Conservation (phyloP, 345 rosid genomes). For the Corchorus capsularis region DNA sequence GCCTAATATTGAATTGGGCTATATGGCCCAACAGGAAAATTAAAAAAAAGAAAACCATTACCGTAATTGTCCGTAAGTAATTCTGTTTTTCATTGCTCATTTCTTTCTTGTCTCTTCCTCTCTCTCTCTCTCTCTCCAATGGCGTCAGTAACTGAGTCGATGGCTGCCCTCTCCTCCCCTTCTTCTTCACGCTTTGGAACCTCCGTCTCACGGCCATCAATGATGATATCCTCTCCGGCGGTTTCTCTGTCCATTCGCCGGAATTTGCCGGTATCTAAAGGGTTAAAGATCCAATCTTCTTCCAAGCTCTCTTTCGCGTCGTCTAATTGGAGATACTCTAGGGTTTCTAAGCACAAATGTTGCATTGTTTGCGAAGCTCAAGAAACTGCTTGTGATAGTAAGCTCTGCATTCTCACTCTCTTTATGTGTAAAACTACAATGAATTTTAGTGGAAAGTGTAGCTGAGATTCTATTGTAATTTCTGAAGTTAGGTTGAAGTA, state of each 20-base stretch:
- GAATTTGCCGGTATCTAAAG: slow-evolving; percentile 44
- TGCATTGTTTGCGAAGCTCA: slow-evolving; percentile 58
- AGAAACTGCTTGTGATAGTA: slow-evolving; percentile 47
- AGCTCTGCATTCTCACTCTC: slow-evolving; percentile 22
- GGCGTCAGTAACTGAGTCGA: slow-evolving; percentile 21
- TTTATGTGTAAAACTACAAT: neutral
- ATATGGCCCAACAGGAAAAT: too few relatives aligned
- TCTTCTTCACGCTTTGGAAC: slow-evolving; percentile 31
- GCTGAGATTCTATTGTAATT: neutral
- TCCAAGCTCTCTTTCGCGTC: slow-evolving; percentile 30
- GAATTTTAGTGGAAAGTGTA: too few relatives aligned
- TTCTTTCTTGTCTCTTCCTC: too few relatives aligned
- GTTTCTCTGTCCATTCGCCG: slow-evolving; percentile 26
- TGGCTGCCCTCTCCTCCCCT: slow-evolving; percentile 38
- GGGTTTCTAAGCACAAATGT: slow-evolving; percentile 35
- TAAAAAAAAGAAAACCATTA: too few relatives aligned
- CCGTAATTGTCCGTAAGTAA: too few relatives aligned
- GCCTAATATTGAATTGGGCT: too few relatives aligned
- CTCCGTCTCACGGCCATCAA: slow-evolving; percentile 33
- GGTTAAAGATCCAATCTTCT: slow-evolving; percentile 43
- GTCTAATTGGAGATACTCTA: slow-evolving; percentile 29
- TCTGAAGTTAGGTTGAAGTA: neutral
- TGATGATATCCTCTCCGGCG: slow-evolving; percentile 19
- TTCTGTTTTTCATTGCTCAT: too few relatives aligned
- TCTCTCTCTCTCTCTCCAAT: neutral